Conservation (phyloP, 495 filamentous ascomycete species). For the Cryomyces minteri region DNA sequence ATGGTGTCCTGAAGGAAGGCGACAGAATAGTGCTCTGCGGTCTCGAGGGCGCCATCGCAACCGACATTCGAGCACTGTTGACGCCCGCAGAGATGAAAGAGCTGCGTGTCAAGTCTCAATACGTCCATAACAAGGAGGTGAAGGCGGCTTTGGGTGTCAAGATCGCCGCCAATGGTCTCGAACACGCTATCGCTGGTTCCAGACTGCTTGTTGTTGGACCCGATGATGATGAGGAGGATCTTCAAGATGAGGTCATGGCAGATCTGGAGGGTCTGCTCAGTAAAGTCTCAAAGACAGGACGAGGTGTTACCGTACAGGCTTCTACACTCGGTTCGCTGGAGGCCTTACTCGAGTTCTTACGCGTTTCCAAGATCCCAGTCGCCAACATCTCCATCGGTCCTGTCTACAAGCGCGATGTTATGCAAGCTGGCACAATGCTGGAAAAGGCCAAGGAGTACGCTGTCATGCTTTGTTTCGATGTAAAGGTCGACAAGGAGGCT, state of each 20-base stretch:
- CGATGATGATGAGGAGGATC: slow-evolving; percentile 89
- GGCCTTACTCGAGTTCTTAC: slow-evolving; percentile 90
- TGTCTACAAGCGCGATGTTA: slow-evolving; percentile 95
- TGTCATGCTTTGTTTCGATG: slow-evolving; percentile 99
- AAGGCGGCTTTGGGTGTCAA: slow-evolving; percentile 98
- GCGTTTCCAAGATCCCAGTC: slow-evolving; percentile 87
- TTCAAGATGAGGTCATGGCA: slow-evolving; percentile 90
- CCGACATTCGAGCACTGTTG: slow-evolving; percentile 89
- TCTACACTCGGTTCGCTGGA: slow-evolving; percentile 96
- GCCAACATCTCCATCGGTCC: slow-evolving; percentile 95
- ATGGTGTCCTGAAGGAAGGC: slow-evolving; percentile 88
- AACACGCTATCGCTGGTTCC: slow-evolving; percentile 93
- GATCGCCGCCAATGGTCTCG: slow-evolving; percentile 90
- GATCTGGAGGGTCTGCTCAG: slow-evolving; percentile 84
- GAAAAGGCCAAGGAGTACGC: slow-evolving; percentile 92
- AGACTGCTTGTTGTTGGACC: slow-evolving; percentile 83
- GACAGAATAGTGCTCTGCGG: slow-evolving; percentile 91
- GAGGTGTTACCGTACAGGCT: slow-evolving; percentile 92
- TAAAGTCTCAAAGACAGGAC: slow-evolving; percentile 74
- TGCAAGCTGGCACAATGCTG: slow-evolving; percentile 90
- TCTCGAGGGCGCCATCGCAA: slow-evolving; percentile 82
- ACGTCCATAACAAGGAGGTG: slow-evolving; percentile 98
- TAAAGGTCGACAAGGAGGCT: slow-evolving; percentile 97
- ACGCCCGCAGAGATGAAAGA: slow-evolving; percentile 92
- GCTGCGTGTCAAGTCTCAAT: slow-evolving; percentile 78